A percentile compares a stretch with the other conserved stretches of the same genome.
Evolutionary conservation across 306 rosid genomes (phyloP).

Genomic region (Casuarina cunninghamiana): DNA sequence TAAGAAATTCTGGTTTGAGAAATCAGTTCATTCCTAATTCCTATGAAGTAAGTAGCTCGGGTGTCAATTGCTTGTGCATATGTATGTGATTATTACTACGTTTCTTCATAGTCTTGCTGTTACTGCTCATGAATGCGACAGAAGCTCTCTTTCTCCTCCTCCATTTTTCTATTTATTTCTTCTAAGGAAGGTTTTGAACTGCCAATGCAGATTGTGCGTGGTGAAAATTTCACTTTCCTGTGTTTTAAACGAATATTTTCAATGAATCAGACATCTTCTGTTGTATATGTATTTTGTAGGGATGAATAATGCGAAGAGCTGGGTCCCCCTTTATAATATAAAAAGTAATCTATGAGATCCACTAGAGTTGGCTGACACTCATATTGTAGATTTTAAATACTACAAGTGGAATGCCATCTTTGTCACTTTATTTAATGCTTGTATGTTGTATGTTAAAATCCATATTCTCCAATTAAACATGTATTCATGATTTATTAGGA

Average conservation of each 20-base stretch:
- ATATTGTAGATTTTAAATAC: not conserved
- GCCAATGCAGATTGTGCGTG: not conserved
- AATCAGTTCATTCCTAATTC: conserved; percentile 50
- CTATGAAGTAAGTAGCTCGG: conserved; percentile 52
- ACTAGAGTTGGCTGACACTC: not conserved
- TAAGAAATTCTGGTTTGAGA: conserved; percentile 38
- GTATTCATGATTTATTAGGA: not conserved
- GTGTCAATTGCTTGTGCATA: not conserved
- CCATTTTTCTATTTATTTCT: not conserved
- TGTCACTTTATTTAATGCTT: not conserved
- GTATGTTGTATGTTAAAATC: not conserved
- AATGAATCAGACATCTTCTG: not conserved
- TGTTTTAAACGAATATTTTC: not conserved
- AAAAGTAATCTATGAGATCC: not conserved
- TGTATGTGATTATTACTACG: not conserved
- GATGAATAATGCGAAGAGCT: not conserved
- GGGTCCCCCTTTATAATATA: not conserved
- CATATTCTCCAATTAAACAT: not conserved
- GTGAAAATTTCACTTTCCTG: not conserved
- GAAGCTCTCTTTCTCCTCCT: not conserved
- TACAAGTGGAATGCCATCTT: not conserved
- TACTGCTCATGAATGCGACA: too few relatives aligned
- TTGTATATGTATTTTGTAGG: not conserved
- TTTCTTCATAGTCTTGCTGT: not conserved
- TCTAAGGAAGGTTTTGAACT: not conserved